These are phyloP conservation scores for Penicillium capsulatum DNA, from an alignment of 2,329 filamentous ascomycete species.

Conservation along the genomic window DNA sequence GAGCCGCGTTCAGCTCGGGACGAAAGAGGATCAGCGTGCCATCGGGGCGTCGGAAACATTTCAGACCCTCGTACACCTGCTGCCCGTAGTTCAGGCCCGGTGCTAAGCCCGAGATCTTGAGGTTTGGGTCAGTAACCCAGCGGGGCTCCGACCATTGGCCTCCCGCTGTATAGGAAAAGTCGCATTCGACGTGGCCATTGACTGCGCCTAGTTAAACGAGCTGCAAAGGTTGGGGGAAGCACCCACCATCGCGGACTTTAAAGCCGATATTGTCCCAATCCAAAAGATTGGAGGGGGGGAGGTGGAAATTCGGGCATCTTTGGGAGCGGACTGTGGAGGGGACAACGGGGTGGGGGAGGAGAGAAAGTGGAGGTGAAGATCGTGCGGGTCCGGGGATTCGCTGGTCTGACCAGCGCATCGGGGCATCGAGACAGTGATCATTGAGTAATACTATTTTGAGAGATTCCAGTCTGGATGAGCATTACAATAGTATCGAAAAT, in stretches of 20 bases:
- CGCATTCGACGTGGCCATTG: constrained; percentile 88
- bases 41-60: constrained; percentile 70
- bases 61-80: constrained; percentile 97
- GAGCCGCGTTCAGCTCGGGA: constrained; percentile 74
- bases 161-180: constrained; percentile 69
- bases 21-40: constrained; percentile 80
- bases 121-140: constrained; percentile 77
- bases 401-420: no score
- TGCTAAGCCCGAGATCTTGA: constrained; percentile 90
- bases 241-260: constrained; percentile 77
- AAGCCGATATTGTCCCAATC: constrained; percentile 95
- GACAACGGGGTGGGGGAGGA: no score
- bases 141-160: constrained; percentile 69
- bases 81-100: constrained; percentile 95
- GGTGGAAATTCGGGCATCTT: constrained; percentile 33
- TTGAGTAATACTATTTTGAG: no score
- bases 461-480: no score
- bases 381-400: no score
- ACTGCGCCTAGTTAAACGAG: no score
- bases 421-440: no score
- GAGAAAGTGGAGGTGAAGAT: no score
- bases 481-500: no score
- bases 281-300: constrained; percentile 28
- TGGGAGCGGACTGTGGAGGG: not conserved
- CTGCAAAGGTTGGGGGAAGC: no score